Evolutionary conservation across 2,329 filamentous ascomycete species (phyloP), one percentile per base, ranked within the genome.

Genomic region (Dothistroma septosporum): DNA sequence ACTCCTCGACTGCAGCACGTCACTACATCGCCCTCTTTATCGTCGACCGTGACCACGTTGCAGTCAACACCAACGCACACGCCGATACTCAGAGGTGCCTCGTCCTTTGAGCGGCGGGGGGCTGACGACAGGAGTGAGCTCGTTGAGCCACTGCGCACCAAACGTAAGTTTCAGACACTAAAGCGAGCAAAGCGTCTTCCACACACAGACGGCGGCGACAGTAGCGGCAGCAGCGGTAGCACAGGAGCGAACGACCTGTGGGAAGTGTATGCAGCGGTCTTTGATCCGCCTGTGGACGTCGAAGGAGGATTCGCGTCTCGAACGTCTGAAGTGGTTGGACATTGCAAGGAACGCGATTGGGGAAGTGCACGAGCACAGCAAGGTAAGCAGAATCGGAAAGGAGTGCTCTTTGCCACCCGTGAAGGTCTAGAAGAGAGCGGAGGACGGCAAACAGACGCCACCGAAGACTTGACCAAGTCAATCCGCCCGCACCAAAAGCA

Each of bases 211-310:
- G 60, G 33, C 47, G 56, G 58, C 59, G 35, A 55, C 44, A 32
- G 63, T 32, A 49, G 41, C 48, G 37, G 63, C 46, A 47, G 60
- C 53, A 58, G 55, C 28, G 32, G 16, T 9, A 50, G 57, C 33
- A 24, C 56, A 59, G 31, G 48, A 56, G 60, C 61, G 19, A 56
- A 61, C 31, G 66, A 59, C n/a, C 21, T 67, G 35, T 73, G 70
- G 71, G 66, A 70, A 50, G 71, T 74, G 14, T 70, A 71, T 47
- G 72, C 72, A 41, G 68, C 64, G 11, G 66, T 74, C 2, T 66
- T 69, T 54, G 64, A 69, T 41, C 60, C 61, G 50, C 50, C 50
- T 10, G 31, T 53, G 24, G 28, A 53, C n/a, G 5, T 53, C 4
- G 28, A 19, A 32, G 50, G 16, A n/a, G n/a, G 7, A 2, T 5